These are phyloP conservation scores for Graphilbum ipis-grandicollis DNA, from an alignment of 2,329 filamentous ascomycete species.

Conservation along the genomic window DNA sequence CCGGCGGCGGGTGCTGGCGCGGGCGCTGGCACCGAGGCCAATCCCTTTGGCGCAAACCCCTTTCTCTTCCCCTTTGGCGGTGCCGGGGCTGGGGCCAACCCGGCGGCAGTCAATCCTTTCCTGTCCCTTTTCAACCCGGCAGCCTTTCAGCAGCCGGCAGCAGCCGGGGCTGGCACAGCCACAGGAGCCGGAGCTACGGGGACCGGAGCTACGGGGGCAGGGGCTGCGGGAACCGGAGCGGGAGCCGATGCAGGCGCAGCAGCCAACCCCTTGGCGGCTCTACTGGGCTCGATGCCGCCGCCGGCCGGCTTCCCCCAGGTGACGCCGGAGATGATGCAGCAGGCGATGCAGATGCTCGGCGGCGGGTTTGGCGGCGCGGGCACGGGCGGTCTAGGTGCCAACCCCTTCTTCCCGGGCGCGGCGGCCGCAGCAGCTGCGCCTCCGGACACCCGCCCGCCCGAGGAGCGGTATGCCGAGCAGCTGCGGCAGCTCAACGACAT, in stretches of 20 bases:
- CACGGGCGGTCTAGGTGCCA: constrained; percentile 13
- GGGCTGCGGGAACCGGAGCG: constrained; percentile 3
- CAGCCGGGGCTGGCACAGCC: background rate
- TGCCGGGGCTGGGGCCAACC: constrained; percentile 5
- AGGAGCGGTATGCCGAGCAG: constrained; percentile 84
- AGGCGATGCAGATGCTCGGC: constrained; percentile 33
- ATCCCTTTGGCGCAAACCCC: constrained; percentile 22
- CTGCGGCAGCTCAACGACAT: constrained; percentile 91
- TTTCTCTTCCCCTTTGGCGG: constrained; percentile 2
- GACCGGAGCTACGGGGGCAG: constrained; percentile 1
- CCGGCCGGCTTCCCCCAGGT: constrained; percentile 24
- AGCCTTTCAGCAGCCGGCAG: constrained; percentile 3
- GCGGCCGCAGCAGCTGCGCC: constrained; percentile 24
- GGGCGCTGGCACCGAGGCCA: constrained; percentile 9
- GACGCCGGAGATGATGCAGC: constrained; percentile 37
- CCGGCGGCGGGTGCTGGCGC: constrained; percentile 15
- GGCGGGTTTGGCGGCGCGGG: constrained; percentile 15
- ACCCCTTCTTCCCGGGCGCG: constrained; percentile 1
- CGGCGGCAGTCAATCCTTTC: constrained; percentile 22
- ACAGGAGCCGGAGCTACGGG: constrained; percentile 8
- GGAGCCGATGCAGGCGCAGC: constrained; percentile 16
- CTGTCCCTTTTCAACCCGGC: constrained; percentile 12
- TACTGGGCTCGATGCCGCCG: constrained; percentile 26
- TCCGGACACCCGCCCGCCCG: constrained; percentile 70
- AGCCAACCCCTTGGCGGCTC: constrained; percentile 49